These are phyloP conservation scores for Pseudonitzschia multistriata DNA, from an alignment of 108 stramenopile species.

Conservation along the genomic window DNA sequence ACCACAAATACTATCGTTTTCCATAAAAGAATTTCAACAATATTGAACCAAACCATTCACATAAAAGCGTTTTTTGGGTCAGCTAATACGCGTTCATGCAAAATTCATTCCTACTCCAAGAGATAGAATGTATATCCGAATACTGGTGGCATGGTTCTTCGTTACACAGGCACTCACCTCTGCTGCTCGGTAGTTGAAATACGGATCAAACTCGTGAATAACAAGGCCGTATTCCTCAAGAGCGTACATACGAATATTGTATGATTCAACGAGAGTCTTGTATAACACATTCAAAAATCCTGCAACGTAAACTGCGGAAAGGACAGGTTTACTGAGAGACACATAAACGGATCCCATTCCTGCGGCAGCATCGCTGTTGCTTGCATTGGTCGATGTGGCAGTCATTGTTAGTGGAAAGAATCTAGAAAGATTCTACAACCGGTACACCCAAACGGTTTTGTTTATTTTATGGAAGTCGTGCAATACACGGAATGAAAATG, in stretches of 20 bases:
- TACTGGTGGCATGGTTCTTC: background rate
- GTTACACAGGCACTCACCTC: slow-evolving; percentile 39
- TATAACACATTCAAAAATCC: slow-evolving; percentile 32
- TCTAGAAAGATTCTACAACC: too few species aligned
- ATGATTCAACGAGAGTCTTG: slow-evolving; percentile 49
- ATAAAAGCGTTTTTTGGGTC: background rate
- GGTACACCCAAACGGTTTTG: too few species aligned
- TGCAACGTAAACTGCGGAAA: slow-evolving; percentile 31
- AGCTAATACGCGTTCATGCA: too few species aligned
- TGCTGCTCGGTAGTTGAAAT: slow-evolving; percentile 92
- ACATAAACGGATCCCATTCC: background rate
- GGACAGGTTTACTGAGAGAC: background rate
- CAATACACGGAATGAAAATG: too few species aligned
- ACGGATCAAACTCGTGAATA: slow-evolving; percentile 90
- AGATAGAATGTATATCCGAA: too few species aligned
- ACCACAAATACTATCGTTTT: slow-evolving; percentile 46
- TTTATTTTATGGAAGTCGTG: too few species aligned
- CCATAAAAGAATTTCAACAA: background rate
- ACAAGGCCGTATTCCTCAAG: slow-evolving; percentile 82
- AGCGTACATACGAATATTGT: slow-evolving; percentile 76
- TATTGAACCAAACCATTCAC: background rate
- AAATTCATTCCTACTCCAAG: too few species aligned
- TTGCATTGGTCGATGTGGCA: background rate
- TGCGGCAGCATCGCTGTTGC: background rate
- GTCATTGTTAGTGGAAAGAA: background rate